Conservation (phyloP, 208 protist genomes). For the Naegleria lovaniensis region DNA sequence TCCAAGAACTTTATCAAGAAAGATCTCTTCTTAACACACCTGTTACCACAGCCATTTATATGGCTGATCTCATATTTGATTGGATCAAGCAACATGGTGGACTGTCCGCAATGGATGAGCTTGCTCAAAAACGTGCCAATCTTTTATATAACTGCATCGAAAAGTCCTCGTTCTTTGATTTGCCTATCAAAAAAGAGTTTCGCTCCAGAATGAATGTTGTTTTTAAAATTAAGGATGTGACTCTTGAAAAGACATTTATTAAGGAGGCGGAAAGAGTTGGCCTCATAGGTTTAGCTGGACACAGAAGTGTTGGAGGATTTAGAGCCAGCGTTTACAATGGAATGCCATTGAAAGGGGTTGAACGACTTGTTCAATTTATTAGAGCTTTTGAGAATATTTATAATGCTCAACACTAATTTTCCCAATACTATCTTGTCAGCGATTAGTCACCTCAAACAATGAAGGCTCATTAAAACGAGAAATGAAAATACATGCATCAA, state of each 20-base stretch:
- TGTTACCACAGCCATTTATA: conserved; percentile 58
- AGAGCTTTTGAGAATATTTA: conserved; percentile 47
- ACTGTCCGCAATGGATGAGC: conserved; percentile 41
- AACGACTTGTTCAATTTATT: conserved; percentile 57
- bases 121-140: conserved; percentile 42
- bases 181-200: conserved; percentile 35
- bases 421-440: no score
- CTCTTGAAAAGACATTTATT: conserved; percentile 56
- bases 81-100: conserved; percentile 52
- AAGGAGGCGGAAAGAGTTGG: conserved; percentile 43
- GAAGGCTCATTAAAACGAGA: no score
- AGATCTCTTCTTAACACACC: conserved; percentile 62
- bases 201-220: conserved; percentile 66
- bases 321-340: conserved; percentile 69
- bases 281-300: conserved; percentile 58
- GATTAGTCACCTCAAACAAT: no score
- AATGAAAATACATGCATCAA: no score
- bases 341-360: conserved; percentile 41
- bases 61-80: conserved; percentile 57
- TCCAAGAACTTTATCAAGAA: conserved; percentile 34
- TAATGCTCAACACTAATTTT: neutral
- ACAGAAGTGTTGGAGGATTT: conserved; percentile 65
- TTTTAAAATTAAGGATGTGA: conserved; percentile 41
- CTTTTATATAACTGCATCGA: conserved; percentile 59
- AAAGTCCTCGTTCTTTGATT: conserved; percentile 31